phyloP scores from a whole-genome alignment of 257 asterid species.

The Solanum piurae region DNA sequence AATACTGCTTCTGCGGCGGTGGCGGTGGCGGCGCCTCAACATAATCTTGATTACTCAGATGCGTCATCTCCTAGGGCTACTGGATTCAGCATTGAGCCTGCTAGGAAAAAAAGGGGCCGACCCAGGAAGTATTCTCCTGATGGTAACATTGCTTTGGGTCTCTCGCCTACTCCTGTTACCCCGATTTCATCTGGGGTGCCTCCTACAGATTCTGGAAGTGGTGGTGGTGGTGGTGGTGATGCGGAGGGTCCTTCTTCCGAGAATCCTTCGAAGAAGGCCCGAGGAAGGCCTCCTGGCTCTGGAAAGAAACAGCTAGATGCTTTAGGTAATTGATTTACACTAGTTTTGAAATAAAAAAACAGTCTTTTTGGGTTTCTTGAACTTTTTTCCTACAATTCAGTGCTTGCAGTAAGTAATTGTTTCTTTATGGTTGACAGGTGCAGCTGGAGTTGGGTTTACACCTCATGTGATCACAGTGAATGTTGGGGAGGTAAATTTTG shows the following conservation, averaged over 20 bases:
- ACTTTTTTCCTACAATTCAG: background rate
- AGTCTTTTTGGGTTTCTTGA: background rate
- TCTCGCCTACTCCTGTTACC: conserved; percentile 46
- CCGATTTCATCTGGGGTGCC: conserved; percentile 31
- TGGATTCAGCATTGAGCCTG: conserved; percentile 31
- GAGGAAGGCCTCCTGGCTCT: conserved; percentile 52
- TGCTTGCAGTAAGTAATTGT: background rate
- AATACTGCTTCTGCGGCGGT: conserved; percentile 2
- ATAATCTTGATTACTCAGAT: conserved; percentile 33
- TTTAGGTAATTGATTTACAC: conserved; percentile 12
- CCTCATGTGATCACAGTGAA: conserved; percentile 42
- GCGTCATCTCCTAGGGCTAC: conserved; percentile 31
- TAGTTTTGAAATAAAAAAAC: background rate
- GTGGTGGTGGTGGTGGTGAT: conserved; percentile 29
- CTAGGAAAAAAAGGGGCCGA: conserved; percentile 58
- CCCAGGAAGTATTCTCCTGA: conserved; percentile 65
- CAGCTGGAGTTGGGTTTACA: conserved; percentile 37
- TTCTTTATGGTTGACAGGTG: conserved; percentile 17
- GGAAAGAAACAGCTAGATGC: conserved; percentile 44
- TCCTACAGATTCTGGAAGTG: conserved; percentile 25
- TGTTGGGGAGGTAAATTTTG: conserved; percentile 35
- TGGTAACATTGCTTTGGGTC: conserved; percentile 56
- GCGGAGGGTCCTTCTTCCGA: conserved; percentile 19
- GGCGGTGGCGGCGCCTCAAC: background rate
- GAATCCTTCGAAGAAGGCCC: conserved; percentile 23